Evolutionary conservation across 176 grass and related monocot species (phyloP).

Genomic region (Oryza meridionalis): DNA sequence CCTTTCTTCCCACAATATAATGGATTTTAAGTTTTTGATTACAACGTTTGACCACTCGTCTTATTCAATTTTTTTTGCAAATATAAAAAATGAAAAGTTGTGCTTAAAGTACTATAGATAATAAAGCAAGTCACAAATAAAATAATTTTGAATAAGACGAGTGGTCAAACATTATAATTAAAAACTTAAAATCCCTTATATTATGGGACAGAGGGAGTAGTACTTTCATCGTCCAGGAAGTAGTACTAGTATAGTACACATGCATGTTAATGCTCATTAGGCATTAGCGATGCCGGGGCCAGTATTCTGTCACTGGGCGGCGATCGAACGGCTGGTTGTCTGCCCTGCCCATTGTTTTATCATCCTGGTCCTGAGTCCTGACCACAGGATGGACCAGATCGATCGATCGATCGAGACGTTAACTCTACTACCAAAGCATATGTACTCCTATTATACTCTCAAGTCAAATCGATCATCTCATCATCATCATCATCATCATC

Average conservation of each 20-base stretch:
- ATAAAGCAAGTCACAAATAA: too few relatives aligned
- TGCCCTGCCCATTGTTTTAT: neutral
- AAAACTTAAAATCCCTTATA: too few relatives aligned
- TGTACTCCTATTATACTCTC: neutral
- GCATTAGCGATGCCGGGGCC: neutral
- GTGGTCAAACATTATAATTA: too few relatives aligned
- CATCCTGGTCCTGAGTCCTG: neutral
- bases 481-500: neutral
- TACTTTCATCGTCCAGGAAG: neutral
- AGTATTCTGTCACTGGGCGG: conserved; percentile 30
- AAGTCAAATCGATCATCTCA: conserved; percentile 9
- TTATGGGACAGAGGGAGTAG: too few relatives aligned
- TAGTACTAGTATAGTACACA: neutral
- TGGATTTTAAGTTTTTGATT: too few relatives aligned
- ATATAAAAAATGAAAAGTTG: too few relatives aligned
- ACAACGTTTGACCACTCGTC: too few relatives aligned
- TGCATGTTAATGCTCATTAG: neutral
- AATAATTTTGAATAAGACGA: too few relatives aligned
- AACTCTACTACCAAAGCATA: conserved; percentile 7
- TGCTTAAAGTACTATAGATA: too few relatives aligned
- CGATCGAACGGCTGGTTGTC: conserved; percentile 35
- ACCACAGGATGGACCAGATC: conserved; percentile 21
- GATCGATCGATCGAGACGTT: conserved; percentile 2
- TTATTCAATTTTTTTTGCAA: too few relatives aligned
- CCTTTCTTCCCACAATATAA: too few relatives aligned